Evolutionary conservation across 1,284 basidiomycete species (phyloP), one percentile per base, ranked within the genome.

Genomic region (Grifola frondosa): DNA sequence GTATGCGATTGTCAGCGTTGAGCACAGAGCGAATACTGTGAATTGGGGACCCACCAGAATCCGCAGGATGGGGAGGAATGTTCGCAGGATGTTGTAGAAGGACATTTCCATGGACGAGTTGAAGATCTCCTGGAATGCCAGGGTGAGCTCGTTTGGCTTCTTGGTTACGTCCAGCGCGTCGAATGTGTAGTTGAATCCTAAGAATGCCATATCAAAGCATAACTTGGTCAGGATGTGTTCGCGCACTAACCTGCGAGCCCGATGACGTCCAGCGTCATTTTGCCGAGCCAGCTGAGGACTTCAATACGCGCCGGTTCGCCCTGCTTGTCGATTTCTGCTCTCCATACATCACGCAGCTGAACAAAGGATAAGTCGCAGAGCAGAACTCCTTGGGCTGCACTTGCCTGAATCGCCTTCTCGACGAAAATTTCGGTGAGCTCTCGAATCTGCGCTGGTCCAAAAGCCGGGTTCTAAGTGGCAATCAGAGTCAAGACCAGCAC

Each of bases 381-480:
- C n/a, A 19, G 12, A 1, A 48, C 49, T 6, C 19, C 25, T 19
- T 8, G 8, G 9, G n/a, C 16, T 26, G n/a, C 10, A 25, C 20
- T 4, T 30, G 79, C 80, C 52, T 75, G 63, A 0, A 65, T 49
- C 0, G 80, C 60, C 58, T 81, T 81, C 2, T 73, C 65, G 2
- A 78, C 49, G 48, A 84, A 82, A 20, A 81, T 70, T n/a, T 66
- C 64, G 0, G 75, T 80, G 0, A 82, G 58, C 30, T 74, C 74
- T 1, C 80, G 67, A 21, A 82, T 69, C 46, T 80, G 75, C 1
- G 69, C 59, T 0, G 70, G 67, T 5, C 78, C 75, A 42, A 84
- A 82, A 0, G 78, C 80, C 12, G 80, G 79, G 48, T 80, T 83
- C 80, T 62, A 13, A 7, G 5, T 22, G 5, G 15, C 4, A 17